Evolutionary conservation across 176 grass and related monocot species (phyloP).

Genomic region (Cenchrus fungigraminus): DNA sequence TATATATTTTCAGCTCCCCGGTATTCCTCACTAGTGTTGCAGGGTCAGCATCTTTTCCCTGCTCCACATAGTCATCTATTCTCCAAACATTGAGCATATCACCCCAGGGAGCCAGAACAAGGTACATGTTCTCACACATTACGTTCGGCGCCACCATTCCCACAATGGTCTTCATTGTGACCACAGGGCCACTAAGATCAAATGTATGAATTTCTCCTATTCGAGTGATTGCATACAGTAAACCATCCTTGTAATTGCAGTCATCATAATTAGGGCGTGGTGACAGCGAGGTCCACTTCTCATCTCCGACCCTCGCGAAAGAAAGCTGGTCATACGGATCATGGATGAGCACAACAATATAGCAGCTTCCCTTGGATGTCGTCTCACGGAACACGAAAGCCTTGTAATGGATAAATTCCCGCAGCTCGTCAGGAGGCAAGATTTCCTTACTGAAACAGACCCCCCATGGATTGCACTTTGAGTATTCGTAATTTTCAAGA

Average conservation of each 20-base stretch:
- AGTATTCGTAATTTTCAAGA: too few relatives aligned
- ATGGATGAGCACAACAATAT: background rate
- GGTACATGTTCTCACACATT: background rate
- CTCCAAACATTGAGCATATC: background rate
- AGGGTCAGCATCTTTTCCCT: background rate
- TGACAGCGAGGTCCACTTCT: background rate
- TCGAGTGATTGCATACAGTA: background rate
- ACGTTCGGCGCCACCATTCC: background rate
- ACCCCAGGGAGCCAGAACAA: background rate
- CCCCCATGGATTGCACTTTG: too few relatives aligned
- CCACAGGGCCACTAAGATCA: background rate
- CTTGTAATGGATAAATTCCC: background rate
- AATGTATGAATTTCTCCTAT: background rate
- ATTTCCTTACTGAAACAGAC: too few relatives aligned
- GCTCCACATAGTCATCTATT: background rate
- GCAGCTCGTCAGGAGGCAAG: too few relatives aligned
- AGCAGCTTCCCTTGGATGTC: background rate
- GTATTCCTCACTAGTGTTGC: background rate
- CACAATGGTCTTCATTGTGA: background rate
- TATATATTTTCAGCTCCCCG: background rate
- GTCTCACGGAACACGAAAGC: background rate
- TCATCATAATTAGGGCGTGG: background rate
- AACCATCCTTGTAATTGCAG: background rate
- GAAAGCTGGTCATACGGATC: background rate
- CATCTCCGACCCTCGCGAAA: background rate